Base-by-base conservation (phyloP, 345 rosid species). In the Lumnitzera littorea region DNA sequence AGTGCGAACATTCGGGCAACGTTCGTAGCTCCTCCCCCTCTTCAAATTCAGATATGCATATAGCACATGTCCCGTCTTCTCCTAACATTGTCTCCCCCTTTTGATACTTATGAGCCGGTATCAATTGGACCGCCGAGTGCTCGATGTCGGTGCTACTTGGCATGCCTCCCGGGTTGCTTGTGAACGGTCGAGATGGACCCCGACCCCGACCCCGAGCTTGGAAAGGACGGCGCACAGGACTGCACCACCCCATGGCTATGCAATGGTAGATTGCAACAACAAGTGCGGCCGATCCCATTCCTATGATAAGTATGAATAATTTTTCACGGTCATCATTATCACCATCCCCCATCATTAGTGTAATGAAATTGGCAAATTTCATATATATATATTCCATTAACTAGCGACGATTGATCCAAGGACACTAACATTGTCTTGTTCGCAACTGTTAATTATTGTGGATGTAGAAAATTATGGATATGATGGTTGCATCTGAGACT, bases 21-120 rank as follows among this genome's bases (percentile, higher is more conserved):
- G 70, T 75, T 12, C 72, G 72, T n/a, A 79, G 17, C 56, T 76
- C 80, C 62, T 79, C 83, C 1, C 72, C 83, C 11, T 73, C 79
- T 53, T 74, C 77, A 17, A 69, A 78, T 57, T 73, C 78, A 31
- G 72, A 55, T 69, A 79, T 51, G 66, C 83, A 75, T 11, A 75
- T 69, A 0, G 78, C 50, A 9, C 83, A 73, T 25, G 62, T 51
- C 8, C 58, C 67, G 1, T 81, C 81, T 0, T 70, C 76, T 3
- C 58, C 77, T 36, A 20, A 53, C 15, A 51, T 31, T 24, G 55
- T 64, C 50, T 48, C 56, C 1, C 80, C 68, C 43, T 71, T 82
- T 9, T n/a, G 60, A 66, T 71, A 70, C 60, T 66, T 75, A 24
- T 61, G 76, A 15, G 74, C 62, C 5, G 78, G 81, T 48, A 85